Evolutionary conservation across 1,284 basidiomycete genomes (phyloP).

Genomic region (Macrocystidia cucumis): DNA sequence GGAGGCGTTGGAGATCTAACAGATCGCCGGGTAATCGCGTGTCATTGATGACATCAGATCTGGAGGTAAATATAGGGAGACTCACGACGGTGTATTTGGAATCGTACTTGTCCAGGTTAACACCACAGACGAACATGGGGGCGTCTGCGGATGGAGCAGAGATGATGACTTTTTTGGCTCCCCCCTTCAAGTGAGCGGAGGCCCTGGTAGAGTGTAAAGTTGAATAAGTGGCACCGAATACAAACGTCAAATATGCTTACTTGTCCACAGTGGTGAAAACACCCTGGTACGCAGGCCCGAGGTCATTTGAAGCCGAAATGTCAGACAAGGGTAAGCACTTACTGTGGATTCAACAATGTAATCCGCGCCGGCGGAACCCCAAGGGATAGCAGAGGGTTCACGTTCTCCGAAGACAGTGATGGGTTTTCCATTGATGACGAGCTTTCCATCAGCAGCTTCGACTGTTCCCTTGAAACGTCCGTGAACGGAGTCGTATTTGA

Average conservation of each 20-base stretch:
- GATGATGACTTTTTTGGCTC: constrained; percentile 99
- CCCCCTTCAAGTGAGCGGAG: constrained; percentile 92
- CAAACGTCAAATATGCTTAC: constrained; percentile 27
- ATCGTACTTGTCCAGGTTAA: constrained; percentile 95
- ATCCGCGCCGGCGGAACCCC: constrained; percentile 77
- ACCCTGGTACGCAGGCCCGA: constrained; percentile 45
- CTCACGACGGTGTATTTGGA: constrained; percentile 82
- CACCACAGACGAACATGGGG: constrained; percentile 95
- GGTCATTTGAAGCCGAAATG: neutral
- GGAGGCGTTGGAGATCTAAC: constrained; percentile 93
- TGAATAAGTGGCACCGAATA: constrained; percentile 6
- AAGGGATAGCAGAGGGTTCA: constrained; percentile 85
- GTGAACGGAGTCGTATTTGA: constrained; percentile 99
- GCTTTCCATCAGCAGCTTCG: constrained; percentile 83
- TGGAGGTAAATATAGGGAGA: constrained; percentile 14
- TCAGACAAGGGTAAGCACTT: constrained; percentile 16
- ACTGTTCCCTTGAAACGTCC: constrained; percentile 91
- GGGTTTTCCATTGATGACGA: constrained; percentile 77
- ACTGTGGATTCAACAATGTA: constrained; percentile 97
- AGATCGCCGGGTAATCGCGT: no score
- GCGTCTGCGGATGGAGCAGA: constrained; percentile 98
- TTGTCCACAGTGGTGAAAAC: constrained; percentile 96
- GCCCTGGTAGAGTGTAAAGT: constrained; percentile 49
- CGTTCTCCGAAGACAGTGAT: constrained; percentile 84
- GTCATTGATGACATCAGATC: constrained; percentile 9